These are phyloP conservation scores for Diutina rugosa DNA, from an alignment of 1,139 yeast genomes.

Conservation along the genomic window DNA sequence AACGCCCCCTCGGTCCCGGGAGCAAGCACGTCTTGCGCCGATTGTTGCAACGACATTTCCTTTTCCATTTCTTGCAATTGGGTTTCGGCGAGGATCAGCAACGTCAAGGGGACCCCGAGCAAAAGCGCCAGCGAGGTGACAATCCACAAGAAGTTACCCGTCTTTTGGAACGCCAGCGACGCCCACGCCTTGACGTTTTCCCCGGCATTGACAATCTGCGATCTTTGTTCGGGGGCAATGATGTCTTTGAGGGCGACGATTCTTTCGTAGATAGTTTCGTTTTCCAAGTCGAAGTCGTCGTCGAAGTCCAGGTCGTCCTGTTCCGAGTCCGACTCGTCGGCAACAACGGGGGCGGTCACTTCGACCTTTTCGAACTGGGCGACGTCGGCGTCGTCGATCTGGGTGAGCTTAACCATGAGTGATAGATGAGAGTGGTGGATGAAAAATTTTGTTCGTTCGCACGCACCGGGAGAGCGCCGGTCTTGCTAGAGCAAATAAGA, in stretches of 20 bases:
- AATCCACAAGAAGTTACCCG: conserved; percentile 77
- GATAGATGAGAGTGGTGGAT: background rate
- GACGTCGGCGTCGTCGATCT: conserved; percentile 46
- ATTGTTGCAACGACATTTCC: conserved; percentile 78
- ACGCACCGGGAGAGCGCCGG: background rate
- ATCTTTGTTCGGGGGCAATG: conserved; percentile 80
- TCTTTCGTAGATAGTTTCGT: conserved; percentile 81
- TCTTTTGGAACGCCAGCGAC: conserved; percentile 35
- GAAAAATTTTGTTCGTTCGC: background rate
- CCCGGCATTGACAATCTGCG: conserved; percentile 23
- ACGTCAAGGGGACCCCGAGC: conserved; percentile 84
- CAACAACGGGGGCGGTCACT: conserved; percentile 9
- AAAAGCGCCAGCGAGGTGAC: conserved; percentile 73
- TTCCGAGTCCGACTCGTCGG: conserved; percentile 39
- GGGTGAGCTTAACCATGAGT: conserved; percentile 61
- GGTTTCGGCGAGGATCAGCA: conserved; percentile 84
- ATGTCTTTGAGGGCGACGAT: conserved; percentile 84
- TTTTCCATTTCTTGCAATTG: conserved; percentile 91
- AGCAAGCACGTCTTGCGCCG: conserved; percentile 73
- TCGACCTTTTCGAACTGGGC: conserved; percentile 17
- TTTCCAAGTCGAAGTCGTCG: conserved; percentile 48
- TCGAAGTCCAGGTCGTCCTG: conserved; percentile 31
- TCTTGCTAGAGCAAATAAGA: background rate
- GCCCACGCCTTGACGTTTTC: conserved; percentile 23
- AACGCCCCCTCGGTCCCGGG: conserved; percentile 56